Evolutionary conservation across 495 filamentous ascomycete genomes (phyloP), one percentile per base, ranked within the genome.

Genomic region (Aspergillus campestris): DNA sequence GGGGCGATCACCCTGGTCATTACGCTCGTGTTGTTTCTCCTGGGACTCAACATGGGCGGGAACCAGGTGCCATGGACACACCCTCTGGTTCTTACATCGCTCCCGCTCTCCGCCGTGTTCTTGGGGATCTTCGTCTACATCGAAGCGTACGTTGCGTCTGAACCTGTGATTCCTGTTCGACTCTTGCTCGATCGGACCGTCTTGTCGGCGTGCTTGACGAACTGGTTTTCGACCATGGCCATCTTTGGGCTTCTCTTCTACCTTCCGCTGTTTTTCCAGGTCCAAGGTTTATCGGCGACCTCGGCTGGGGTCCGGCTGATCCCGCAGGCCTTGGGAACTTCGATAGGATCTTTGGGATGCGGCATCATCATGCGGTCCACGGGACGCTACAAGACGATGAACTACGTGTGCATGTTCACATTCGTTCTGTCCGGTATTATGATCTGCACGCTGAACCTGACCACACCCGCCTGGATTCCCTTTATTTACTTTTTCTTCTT

Each of bases 61-160:
- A 94, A 91, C 47, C 61, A 87, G 12, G 77, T 95, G 0, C 84
- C 88, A 3, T 95, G 90, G 90, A 77, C 69, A 1, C 85, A 94
- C 45, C 88, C 87, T 3, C 65, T 95, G n/a, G 80, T 94, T 5
- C 61, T 88, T 13, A 74, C 71, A 5, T 74, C 79, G 0, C 61
- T 96, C 10, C 80, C 83, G 0, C 66, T 92, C 1, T 83, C 84
- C 4, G 50, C 69, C 0, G 70, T 78, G 6, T 80, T 79, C 43
- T 48, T 74, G 4, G 48, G 59, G 1, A 32, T 66, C 4, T 81
- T 95, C 35, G 53, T 72, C 30, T 89, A 83, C 63, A 73, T 94
- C 43, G 81, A 86, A 63, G 77, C 77, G 7, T 61, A 67, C 0
- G 45, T 79, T 31, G 84, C 87, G 0, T 62, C 66, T 18, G 87